Base-by-base conservation (phyloP, 1,284 basidiomycete species). In the Inonotus obliquus region DNA sequence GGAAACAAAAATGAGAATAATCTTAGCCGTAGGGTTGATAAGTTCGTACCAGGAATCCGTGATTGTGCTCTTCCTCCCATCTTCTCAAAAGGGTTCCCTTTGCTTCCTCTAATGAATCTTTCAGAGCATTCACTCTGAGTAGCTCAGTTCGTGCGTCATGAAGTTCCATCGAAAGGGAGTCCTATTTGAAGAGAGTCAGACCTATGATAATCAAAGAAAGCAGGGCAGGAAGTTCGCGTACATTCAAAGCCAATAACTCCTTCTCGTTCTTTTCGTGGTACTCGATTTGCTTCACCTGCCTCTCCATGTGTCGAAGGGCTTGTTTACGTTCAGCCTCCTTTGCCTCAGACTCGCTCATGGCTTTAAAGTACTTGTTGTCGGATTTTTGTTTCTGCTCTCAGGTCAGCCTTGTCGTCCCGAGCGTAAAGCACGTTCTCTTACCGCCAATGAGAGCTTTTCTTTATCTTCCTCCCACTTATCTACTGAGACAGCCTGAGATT, bases 341-440 rank as follows among this genome's bases (percentile, higher is more conserved):
- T 2, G 89, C 86, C 65, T 98, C 95, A 72, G 93, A 95, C 61
- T 90, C 86, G 37, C 93, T 86, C 89, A 96, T 94, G 4, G 90
- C 87, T 27, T 91, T 84, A 72, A 89, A 98, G 74, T 88, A 98
- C 75, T 95, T 97, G 79, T 95, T 97, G 69, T 98, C 96, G 21
- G 92, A 87, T 75, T 96, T 98, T 13, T 93, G 91, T 87, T 85
- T 91, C 85, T 90, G 69, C 14, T 62, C 32, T 54, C 57, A 48
- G 52, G 53, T 44, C 6, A 49, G n/a, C 32, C 32, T 27, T 32
- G 3, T 14, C n/a, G 25, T 13, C 19, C 57, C 23, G 7, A 19
- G 54, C 51, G 14, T 32, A 21, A 49, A 35, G 25, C 14, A 38
- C 38, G n/a, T 23, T 21, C 49, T 71, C 79, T 55, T 65, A 91